These are phyloP conservation scores for Calonectria leucothoes DNA, from an alignment of 2,329 filamentous ascomycete species.

Conservation along the genomic window DNA sequence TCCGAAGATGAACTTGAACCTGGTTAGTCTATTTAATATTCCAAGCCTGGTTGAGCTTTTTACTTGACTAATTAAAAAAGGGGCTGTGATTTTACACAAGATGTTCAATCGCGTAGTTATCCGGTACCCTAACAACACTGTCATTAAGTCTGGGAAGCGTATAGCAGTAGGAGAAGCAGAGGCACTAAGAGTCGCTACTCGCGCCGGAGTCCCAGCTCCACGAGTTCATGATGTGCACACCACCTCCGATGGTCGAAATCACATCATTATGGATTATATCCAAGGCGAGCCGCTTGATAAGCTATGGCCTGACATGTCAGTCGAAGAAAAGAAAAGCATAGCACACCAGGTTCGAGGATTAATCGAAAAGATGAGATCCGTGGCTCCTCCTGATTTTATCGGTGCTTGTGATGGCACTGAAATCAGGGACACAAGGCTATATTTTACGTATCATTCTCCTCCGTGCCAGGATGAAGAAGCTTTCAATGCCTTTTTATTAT, in stretches of 20 bases:
- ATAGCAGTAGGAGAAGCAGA: slow-evolving; percentile 41
- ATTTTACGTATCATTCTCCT: slow-evolving; percentile 34
- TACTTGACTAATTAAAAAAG: slow-evolving; percentile 27
- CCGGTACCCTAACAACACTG: slow-evolving; percentile 36
- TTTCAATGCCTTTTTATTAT: slow-evolving; percentile 42
- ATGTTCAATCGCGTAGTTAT: slow-evolving; percentile 37
- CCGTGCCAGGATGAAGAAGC: slow-evolving; percentile 35
- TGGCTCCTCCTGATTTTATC: slow-evolving; percentile 37
- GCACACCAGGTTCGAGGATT: slow-evolving; percentile 41
- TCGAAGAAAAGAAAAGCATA: slow-evolving; percentile 34
- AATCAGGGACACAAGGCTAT: slow-evolving; percentile 40
- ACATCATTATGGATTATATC: slow-evolving; percentile 42
- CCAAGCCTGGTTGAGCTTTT: not conserved
- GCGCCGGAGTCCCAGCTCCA: slow-evolving; percentile 37
- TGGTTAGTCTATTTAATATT: slow-evolving; percentile 24
- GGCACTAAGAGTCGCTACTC: slow-evolving; percentile 34
- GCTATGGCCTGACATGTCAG: slow-evolving; percentile 39
- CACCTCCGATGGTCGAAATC: slow-evolving; percentile 28
- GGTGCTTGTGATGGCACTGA: slow-evolving; percentile 41
- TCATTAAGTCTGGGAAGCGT: slow-evolving; percentile 41
- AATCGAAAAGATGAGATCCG: slow-evolving; percentile 39
- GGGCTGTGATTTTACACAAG: slow-evolving; percentile 32
- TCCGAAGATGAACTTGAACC: slow-evolving; percentile 36
- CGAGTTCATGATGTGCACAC: slow-evolving; percentile 26
- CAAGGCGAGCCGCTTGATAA: slow-evolving; percentile 38